Conservation (phyloP, 345 rosid species). For the Toxicodendron radicans region DNA sequence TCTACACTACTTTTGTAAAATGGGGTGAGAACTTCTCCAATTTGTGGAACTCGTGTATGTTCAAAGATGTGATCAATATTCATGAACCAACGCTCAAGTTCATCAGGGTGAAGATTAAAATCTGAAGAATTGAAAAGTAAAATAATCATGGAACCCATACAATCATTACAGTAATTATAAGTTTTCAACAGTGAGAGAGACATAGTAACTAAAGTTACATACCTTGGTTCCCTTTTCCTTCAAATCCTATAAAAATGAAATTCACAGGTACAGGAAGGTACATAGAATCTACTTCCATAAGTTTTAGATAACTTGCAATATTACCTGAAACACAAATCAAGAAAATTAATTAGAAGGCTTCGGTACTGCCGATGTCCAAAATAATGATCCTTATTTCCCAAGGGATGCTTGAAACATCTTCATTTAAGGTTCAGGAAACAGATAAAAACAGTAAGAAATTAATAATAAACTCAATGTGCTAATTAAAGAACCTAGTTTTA, state of each 20-base stretch:
- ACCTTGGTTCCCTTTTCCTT: constrained; percentile 98
- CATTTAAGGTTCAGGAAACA: not conserved
- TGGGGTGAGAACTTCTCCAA: constrained; percentile 72
- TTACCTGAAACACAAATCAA: constrained; percentile 28
- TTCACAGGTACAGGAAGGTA: constrained; percentile 91
- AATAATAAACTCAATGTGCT: not conserved
- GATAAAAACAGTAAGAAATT: not conserved
- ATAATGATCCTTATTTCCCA: constrained; percentile 3
- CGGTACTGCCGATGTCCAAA: constrained; percentile 1
- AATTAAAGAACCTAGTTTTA: not conserved
- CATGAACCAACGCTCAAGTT: constrained; percentile 92
- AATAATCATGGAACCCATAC: constrained; percentile 4
- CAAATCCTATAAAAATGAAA: constrained; percentile 94
- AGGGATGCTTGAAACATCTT: constrained; percentile 7
- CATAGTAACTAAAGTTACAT: constrained; percentile 7
- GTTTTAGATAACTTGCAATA: constrained; percentile 79
- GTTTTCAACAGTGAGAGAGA: not conserved
- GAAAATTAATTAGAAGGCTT: constrained; percentile 1
- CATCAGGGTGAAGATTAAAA: constrained; percentile 78
- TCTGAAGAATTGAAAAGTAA: constrained; percentile 37
- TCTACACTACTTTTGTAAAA: constrained; percentile 66
- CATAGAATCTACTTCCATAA: constrained; percentile 85
- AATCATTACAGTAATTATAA: too few species aligned
- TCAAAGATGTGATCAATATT: constrained; percentile 91
- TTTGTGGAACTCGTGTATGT: constrained; percentile 78